Base-by-base conservation (phyloP, 1,284 basidiomycete species). In the Gomphus bonarii region DNA sequence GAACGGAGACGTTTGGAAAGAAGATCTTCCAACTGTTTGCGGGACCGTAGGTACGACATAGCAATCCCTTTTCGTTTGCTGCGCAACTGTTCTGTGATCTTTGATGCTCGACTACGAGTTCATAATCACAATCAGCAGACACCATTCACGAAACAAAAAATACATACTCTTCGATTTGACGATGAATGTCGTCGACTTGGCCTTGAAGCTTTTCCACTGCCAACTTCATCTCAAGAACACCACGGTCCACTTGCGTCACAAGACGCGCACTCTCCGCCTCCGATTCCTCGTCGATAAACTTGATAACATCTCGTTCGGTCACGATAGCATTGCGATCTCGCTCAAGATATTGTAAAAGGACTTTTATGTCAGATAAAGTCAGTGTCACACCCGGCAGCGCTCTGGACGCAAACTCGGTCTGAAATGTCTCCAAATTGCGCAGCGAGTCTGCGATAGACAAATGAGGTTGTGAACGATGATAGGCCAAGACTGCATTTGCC, bases 11-110 rank as follows among this genome's bases (percentile, higher is more conserved):
- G 85, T 66, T 91, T 89, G 28, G 72, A 72, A 28, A 95, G 72
- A 1, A 95, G 70, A 2, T 88, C 87, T 64, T 95, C 85, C 3
- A 95, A 73, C 54, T 82, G 80, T 66, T 92, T 95, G 63, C 84
- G 83, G 14, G 85, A 83, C 35, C 87, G 81, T 10, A 98, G 73
- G 63, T 90, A 84, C 6, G 80, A 81, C 38, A 91, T 66, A 0
- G 94, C 92, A 1, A 86, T 69, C 0, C 79, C 66, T 67, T 91
- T 90, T 59, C 84, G 85, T 57, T 85, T 83, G 57, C 80, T 78
- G 16, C 75, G 74, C 11, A 97, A 68, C 2, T 88, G 81, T 5
- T 70, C 69, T 20, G 81, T 77, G 9, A 86, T 84, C 65, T 87
- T 87, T 47, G 68, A 71, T 14, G 82, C 84, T 42, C 78, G 84